A percentile compares a stretch with the other conserved stretches of the same genome.
Conservation (phyloP, 495 filamentous ascomycete genomes). For the Xanthoparmelia taractica region DNA sequence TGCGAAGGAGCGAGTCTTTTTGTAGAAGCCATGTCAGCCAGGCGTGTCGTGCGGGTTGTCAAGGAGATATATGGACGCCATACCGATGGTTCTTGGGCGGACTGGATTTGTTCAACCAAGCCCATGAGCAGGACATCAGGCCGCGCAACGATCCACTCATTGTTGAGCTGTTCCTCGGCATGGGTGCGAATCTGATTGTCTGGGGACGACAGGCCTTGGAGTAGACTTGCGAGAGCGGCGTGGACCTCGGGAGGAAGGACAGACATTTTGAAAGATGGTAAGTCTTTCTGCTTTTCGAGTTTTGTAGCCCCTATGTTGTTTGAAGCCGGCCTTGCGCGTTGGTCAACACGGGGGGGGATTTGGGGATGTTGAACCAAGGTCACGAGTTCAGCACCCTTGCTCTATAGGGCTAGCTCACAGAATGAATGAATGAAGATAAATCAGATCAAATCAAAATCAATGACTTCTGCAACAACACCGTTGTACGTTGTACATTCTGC, state of each 20-base stretch:
- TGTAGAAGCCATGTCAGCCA: conserved; percentile 9
- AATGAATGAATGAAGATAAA: conserved; percentile 8
- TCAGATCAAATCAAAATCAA: not conserved
- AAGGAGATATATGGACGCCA: conserved; percentile 1
- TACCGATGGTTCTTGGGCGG: conserved; percentile 54
- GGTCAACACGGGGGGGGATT: conserved; percentile 2
- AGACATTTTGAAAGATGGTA: conserved; percentile 58
- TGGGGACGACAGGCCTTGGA: conserved; percentile 77
- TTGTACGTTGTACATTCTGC: no score
- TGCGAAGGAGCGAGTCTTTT: conserved; percentile 78
- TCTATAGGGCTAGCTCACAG: conserved; percentile 10
- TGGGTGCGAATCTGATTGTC: conserved; percentile 79
- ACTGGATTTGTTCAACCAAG: conserved; percentile 81
- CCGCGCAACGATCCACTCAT: conserved; percentile 72
- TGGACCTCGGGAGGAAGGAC: conserved; percentile 73
- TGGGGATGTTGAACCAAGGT: conserved; percentile 1
- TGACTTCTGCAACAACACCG: not conserved
- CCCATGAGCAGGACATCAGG: conserved; percentile 89
- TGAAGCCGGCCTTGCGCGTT: not conserved
- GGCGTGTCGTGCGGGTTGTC: not conserved
- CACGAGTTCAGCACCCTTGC: not conserved
- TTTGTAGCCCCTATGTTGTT: not conserved
- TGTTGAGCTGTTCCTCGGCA: conserved; percentile 82
- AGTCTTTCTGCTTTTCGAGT: not conserved
- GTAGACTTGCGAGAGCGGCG: conserved; percentile 72